Evolutionary conservation across 1,284 basidiomycete species (phyloP).

Genomic region (Abortiporus biennis): DNA sequence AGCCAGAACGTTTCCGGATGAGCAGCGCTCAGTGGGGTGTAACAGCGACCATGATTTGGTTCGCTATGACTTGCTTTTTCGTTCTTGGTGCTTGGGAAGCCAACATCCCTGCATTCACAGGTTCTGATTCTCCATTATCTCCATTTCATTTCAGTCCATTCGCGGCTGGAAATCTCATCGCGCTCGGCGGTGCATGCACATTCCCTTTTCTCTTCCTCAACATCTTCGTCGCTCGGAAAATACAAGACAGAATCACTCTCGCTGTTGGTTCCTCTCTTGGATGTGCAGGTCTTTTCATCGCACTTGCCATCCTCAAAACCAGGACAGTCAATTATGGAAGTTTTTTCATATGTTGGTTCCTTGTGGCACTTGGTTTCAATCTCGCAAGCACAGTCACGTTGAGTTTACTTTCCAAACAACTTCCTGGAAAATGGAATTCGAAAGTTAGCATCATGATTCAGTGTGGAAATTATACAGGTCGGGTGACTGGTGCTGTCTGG

Average conservation of each 20-base stretch:
- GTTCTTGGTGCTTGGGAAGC: slow-evolving; percentile 68
- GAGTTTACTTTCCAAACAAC: slow-evolving; percentile 59
- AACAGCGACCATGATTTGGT: slow-evolving; percentile 65
- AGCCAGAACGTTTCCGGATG: slow-evolving; percentile 10
- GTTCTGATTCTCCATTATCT: slow-evolving; percentile 20
- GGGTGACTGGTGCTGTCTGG: slow-evolving; percentile 60
- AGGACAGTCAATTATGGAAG: slow-evolving; percentile 40
- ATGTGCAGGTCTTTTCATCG: slow-evolving; percentile 43
- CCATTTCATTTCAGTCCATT: slow-evolving; percentile 55
- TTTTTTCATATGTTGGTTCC: slow-evolving; percentile 61
- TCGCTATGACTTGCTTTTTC: slow-evolving; percentile 70
- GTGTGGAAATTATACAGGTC: slow-evolving; percentile 60
- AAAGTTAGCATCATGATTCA: slow-evolving; percentile 53
- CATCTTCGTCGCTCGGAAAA: slow-evolving; percentile 46
- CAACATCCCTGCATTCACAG: slow-evolving; percentile 63
- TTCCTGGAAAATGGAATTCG: slow-evolving; percentile 57
- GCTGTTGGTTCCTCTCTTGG: slow-evolving; percentile 48
- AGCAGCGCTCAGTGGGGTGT: slow-evolving; percentile 37
- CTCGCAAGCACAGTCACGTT: slow-evolving; percentile 61
- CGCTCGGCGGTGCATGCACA: slow-evolving; percentile 53
- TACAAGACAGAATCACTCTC: slow-evolving; percentile 59
- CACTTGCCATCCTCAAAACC: slow-evolving; percentile 38
- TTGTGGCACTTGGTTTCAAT: slow-evolving; percentile 66
- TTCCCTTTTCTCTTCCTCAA: slow-evolving; percentile 65
- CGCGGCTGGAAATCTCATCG: slow-evolving; percentile 65